Evolutionary conservation across 176 grass and related monocot genomes (phyloP).

Genomic region (Musa itinerans): DNA sequence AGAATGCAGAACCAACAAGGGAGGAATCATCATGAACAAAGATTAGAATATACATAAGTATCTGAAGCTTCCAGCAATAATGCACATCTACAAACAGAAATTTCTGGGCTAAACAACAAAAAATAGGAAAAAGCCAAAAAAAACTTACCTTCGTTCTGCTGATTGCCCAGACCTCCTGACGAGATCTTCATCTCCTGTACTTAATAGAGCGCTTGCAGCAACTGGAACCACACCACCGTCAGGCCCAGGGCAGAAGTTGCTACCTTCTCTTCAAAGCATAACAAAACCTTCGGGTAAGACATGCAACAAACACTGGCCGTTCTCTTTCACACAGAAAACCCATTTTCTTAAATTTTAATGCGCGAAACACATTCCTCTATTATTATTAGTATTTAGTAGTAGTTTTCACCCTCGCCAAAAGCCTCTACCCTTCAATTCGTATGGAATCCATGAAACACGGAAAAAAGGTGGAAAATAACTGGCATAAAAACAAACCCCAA

Average conservation of each 20-base stretch:
- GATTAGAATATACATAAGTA: background rate
- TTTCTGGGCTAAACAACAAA: background rate
- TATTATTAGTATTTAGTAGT: background rate
- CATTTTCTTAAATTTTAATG: background rate
- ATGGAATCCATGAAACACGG: background rate
- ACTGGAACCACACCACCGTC: background rate
- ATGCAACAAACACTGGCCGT: background rate
- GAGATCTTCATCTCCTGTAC: slow-evolving; percentile 4
- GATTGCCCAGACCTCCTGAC: slow-evolving; percentile 6
- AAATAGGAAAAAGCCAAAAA: background rate
- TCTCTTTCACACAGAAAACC: background rate
- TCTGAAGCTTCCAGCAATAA: background rate
- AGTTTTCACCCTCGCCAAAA: background rate
- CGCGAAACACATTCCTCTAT: background rate
- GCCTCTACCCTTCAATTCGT: background rate
- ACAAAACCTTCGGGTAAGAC: background rate
- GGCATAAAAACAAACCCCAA: background rate
- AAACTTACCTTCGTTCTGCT: background rate
- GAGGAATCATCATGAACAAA: background rate
- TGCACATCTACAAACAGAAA: background rate
- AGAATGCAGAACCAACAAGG: background rate
- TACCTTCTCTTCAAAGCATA: background rate
- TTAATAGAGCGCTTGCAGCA: background rate
- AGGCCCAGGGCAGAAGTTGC: background rate
- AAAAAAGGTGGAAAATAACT: background rate